Base-by-base conservation (phyloP, 2,329 filamentous ascomycete genomes). In the Colletotrichum cuscutae region DNA sequence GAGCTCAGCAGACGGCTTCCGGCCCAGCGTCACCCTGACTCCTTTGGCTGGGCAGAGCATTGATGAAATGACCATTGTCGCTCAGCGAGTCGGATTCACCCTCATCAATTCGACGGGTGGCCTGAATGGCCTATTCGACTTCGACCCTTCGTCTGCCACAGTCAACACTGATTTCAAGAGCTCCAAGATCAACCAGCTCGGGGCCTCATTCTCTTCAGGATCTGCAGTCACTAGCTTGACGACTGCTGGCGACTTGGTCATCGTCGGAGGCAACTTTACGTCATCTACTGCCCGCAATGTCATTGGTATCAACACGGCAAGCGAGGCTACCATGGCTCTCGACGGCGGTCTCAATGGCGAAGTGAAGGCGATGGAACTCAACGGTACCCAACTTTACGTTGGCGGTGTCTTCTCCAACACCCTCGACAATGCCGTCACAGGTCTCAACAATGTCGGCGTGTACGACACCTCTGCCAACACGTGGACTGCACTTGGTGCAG, bases 91-190 rank as follows among this genome's bases (percentile, higher is more conserved):
- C 53, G 91, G 92, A 11, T 98, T 98, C 81, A 91, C 86, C 26
- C 86, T 94, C 59, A 88, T 92, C 76, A 91, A 91, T 75, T 93
- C 93, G 3, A 94, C 92, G 59, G 94, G 93, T 63, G 94, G 94
- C 3, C 85, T 99, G 65, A 98, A 98, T 79, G 95, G 95, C 9
- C 85, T 99, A 1, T 98, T 94, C 80, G 97, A 98, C 78, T 98
- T 94, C 79, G 89, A 97, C 77, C 94, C 95, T 0, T 87, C 86
- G 22, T 80, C 88, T 71, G 85, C 87, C 13, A 86, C 86, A 0
- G 84, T 93, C 42, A 87, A 90, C 75, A 87, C 87, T 1, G 85
- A 94, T 76, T 91, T 97, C 71, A 86, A 90, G 15, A 88, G 88
- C 30, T 98, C 95, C 1, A 88, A 91, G 19, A 91, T 98, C 79